phyloP scores from a whole-genome alignment of 495 filamentous ascomycete genomes.

The Corynascus novoguineensis region DNA sequence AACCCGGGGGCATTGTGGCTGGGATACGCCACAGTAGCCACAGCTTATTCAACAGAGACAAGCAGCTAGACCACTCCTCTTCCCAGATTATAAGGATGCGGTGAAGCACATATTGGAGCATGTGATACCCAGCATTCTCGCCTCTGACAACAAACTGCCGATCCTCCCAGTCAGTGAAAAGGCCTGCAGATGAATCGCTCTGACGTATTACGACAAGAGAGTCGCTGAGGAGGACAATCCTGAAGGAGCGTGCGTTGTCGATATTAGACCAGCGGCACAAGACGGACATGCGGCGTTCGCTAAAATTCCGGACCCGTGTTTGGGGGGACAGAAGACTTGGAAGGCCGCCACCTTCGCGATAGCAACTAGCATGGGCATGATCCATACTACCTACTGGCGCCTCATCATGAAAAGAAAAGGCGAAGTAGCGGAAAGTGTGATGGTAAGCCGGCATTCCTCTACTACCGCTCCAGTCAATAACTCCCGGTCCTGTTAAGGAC shows the following conservation, averaged over 20 bases:
- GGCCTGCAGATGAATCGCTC: neutral
- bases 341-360: neutral
- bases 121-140: constrained; percentile 10
- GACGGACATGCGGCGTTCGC: neutral
- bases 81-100: neutral
- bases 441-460: neutral
- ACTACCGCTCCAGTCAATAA: neutral
- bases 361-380: neutral
- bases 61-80: constrained; percentile 1
- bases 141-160: constrained; percentile 2
- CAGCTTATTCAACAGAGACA: constrained; percentile 3
- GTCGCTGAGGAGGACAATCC: neutral
- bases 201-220: neutral
- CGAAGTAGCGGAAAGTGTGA: neutral
- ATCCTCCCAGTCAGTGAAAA: neutral
- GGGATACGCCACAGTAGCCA: no score
- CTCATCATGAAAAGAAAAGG: neutral
- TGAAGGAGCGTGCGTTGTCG: neutral
- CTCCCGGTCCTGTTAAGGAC: neutral
- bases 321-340: neutral
- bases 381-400: neutral
- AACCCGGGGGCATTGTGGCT: no score
- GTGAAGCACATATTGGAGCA: constrained; percentile 1
- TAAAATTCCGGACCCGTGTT: neutral
- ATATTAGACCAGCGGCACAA: neutral